phyloP scores from a whole-genome alignment of 1,139 yeast genomes.

The Kodamaea derodonti region DNA sequence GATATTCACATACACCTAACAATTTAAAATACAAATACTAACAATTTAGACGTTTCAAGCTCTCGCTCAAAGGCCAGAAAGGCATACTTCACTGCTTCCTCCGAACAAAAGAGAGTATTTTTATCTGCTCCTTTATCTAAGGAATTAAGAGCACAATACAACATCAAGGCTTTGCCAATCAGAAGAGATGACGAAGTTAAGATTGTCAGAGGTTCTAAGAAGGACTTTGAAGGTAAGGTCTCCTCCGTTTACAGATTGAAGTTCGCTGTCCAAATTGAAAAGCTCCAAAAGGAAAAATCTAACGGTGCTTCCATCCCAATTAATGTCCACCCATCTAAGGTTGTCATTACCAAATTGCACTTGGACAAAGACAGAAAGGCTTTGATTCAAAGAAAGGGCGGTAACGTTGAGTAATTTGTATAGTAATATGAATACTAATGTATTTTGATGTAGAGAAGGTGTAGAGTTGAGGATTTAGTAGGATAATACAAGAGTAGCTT shows the following conservation, averaged over 20 bases:
- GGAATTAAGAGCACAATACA: slow-evolving; percentile 98
- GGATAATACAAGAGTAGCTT: too few species aligned
- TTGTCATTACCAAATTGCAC: slow-evolving; percentile 97
- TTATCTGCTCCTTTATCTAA: slow-evolving; percentile 99
- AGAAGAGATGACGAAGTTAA: slow-evolving; percentile 96
- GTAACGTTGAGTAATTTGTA: slow-evolving; percentile 35
- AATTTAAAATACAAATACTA: too few species aligned
- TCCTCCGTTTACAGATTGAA: slow-evolving; percentile 99
- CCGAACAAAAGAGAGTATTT: slow-evolving; percentile 91
- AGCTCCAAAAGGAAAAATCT: slow-evolving; percentile 96
- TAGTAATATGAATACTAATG: slow-evolving; percentile 1
- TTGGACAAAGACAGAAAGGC: slow-evolving; percentile 99
- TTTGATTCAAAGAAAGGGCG: slow-evolving; percentile 92
- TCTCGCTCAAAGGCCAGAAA: slow-evolving; percentile 99
- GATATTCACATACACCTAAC: too few species aligned
- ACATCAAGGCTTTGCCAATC: slow-evolving; percentile 93
- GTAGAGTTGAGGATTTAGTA: not conserved
- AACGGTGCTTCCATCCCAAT: slow-evolving; percentile 98
- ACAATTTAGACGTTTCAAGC: slow-evolving; percentile 85
- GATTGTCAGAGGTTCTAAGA: slow-evolving; percentile 98
- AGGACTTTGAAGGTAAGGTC: slow-evolving; percentile 99
- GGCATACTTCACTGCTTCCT: slow-evolving; percentile 99
- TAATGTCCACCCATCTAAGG: slow-evolving; percentile 98
- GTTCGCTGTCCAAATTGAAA: slow-evolving; percentile 94
- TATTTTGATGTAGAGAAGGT: not conserved